Evolutionary conservation across 768 basidiomycete species (phyloP).

Genomic region (Boletus vermiculosoides): DNA sequence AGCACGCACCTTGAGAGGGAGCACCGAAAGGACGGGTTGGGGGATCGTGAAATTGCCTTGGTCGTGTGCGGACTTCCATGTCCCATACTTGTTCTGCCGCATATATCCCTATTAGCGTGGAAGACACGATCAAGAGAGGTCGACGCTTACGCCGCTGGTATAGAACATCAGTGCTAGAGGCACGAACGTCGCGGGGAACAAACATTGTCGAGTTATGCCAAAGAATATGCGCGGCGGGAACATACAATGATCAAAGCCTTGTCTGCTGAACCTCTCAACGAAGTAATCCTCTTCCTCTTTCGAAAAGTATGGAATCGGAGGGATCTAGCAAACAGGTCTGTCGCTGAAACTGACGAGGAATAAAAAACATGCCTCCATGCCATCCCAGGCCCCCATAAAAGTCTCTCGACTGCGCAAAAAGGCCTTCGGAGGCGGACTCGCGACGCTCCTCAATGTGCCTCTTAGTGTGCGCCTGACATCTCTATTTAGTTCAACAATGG

Average conservation of each 20-base stretch:
- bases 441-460: slow-evolving; percentile 50
- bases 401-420: slow-evolving; percentile 52
- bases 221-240: neutral
- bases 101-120: slow-evolving; percentile 1
- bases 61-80: slow-evolving; percentile 37
- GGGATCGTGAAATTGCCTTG: slow-evolving; percentile 46
- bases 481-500: slow-evolving; percentile 50
- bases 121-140: neutral
- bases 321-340: slow-evolving; percentile 43
- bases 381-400: slow-evolving; percentile 54
- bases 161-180: slow-evolving; percentile 64
- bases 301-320: slow-evolving; percentile 59
- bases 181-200: neutral
- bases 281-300: slow-evolving; percentile 68
- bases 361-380: slow-evolving; percentile 19
- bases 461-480: slow-evolving; percentile 60
- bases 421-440: slow-evolving; percentile 52
- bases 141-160: slow-evolving; percentile 43
- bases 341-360: neutral
- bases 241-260: slow-evolving; percentile 63
- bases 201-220: neutral
- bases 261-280: slow-evolving; percentile 55
- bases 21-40: slow-evolving; percentile 41
- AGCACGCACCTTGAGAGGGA: slow-evolving; percentile 38
- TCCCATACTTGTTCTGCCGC: slow-evolving; percentile 37